A percentile compares a stretch with the other conserved stretches of the same genome.
Conservation (phyloP, 768 basidiomycete species). For the Pisolithus marmoratus region DNA sequence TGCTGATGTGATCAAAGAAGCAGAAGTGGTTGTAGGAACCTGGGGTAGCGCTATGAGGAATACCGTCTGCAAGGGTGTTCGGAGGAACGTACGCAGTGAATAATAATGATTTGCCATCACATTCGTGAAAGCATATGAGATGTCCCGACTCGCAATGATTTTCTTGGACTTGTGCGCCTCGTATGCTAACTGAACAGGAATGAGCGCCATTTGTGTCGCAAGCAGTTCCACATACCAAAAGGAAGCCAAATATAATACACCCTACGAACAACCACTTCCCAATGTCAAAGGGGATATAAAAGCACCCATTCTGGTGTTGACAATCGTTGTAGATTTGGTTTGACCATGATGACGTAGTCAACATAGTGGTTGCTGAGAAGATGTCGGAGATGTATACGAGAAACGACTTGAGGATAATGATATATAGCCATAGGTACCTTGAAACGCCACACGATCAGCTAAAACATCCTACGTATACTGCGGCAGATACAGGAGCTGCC, state of each 20-base stretch:
- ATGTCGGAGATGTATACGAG: slow-evolving; percentile 97
- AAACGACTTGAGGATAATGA: slow-evolving; percentile 92
- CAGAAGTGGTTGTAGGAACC: slow-evolving; percentile 97
- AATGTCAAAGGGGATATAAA: slow-evolving; percentile 79
- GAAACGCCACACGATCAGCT: slow-evolving; percentile 7
- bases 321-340: slow-evolving; percentile 87
- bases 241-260: slow-evolving; percentile 97
- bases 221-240: slow-evolving; percentile 54
- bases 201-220: slow-evolving; percentile 4
- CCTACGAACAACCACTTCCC: slow-evolving; percentile 97
- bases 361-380: slow-evolving; percentile 95
- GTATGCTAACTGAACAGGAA: slow-evolving; percentile 65
- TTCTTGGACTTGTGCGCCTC: slow-evolving; percentile 89
- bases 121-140: slow-evolving; percentile 97
- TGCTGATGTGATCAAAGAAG: slow-evolving; percentile 94
- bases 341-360: slow-evolving; percentile 85
- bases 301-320: slow-evolving; percentile 56
- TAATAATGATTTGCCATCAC: slow-evolving; percentile 97
- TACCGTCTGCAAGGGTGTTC: not conserved
- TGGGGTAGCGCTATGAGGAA: slow-evolving; percentile 22
- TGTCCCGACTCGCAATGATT: slow-evolving; percentile 93
- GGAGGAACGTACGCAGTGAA: slow-evolving; percentile 67
- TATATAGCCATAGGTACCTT: slow-evolving; percentile 91
- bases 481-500: too few species aligned
- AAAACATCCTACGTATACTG: not conserved